Conservation (phyloP, 2,329 filamentous ascomycete genomes). For the Dactylellina sp. region DNA sequence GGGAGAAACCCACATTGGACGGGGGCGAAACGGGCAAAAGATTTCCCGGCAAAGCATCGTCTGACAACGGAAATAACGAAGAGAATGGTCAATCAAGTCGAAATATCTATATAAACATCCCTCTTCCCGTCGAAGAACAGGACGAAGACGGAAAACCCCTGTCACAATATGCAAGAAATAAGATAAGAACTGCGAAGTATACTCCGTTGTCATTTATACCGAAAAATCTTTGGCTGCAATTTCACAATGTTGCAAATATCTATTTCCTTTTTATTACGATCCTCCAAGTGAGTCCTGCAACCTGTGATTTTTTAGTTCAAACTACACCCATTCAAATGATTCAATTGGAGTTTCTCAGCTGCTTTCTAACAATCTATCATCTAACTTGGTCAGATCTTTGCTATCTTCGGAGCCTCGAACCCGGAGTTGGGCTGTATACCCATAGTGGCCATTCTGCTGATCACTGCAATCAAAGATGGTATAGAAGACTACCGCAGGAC, state of each 20-base stretch:
- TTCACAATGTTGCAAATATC: conserved; percentile 97
- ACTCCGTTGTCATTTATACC: conserved; percentile 94
- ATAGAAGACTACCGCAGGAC: conserved; percentile 96
- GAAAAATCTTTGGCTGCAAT: conserved; percentile 97
- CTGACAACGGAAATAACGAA: conserved; percentile 50
- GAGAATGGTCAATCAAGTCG: conserved; percentile 63
- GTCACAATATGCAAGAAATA: conserved; percentile 83
- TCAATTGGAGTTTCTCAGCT: conserved; percentile 57
- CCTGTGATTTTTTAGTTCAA: neutral
- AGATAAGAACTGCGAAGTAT: conserved; percentile 98
- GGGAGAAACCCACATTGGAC: conserved; percentile 34
- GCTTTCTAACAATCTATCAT: conserved; percentile 50
- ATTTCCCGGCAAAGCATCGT: conserved; percentile 40
- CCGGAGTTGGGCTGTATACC: conserved; percentile 90
- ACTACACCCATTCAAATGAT: no score
- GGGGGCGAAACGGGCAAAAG: conserved; percentile 50
- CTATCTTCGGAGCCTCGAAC: conserved; percentile 92
- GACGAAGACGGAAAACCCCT: conserved; percentile 83
- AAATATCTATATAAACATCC: conserved; percentile 85
- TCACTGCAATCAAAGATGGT: conserved; percentile 93
- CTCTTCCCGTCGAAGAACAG: conserved; percentile 78
- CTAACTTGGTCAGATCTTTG: conserved; percentile 78
- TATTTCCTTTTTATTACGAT: conserved; percentile 98
- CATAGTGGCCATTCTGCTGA: conserved; percentile 87
- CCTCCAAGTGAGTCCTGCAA: conserved; percentile 76